Percentiles rank a stretch among this genome's conserved stretches.
Evolutionary conservation across 352 stramenopile genomes (phyloP).

Genomic region (Phytophthora fragariae): DNA sequence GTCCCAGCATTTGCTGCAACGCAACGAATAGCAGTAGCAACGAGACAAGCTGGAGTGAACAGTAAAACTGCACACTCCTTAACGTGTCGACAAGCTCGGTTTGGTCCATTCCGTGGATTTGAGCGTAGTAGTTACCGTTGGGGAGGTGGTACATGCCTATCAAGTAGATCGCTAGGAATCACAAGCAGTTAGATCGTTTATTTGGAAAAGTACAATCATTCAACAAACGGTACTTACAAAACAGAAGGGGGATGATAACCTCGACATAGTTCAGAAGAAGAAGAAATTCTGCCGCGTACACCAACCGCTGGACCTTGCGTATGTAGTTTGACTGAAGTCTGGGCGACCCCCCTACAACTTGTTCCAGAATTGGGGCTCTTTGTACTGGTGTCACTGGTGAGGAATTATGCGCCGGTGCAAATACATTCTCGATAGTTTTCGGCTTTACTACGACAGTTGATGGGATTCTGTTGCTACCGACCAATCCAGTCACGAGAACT

Average conservation of each 20-base stretch:
- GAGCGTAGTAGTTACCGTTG: constrained; percentile 20
- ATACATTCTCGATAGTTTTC: neutral
- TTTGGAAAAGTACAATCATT: neutral
- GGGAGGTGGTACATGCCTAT: constrained; percentile 13
- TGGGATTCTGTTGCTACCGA: neutral
- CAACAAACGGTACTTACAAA: constrained; percentile 14
- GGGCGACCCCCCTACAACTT: neutral
- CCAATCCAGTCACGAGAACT: neutral
- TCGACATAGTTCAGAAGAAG: constrained; percentile 35
- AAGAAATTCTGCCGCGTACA: constrained; percentile 29
- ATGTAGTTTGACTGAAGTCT: neutral
- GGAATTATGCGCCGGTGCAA: neutral
- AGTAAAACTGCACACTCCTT: constrained; percentile 17
- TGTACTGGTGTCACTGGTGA: neutral
- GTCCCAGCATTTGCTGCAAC: constrained; percentile 1
- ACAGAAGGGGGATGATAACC: constrained; percentile 28
- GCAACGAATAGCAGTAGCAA: constrained; percentile 1
- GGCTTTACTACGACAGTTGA: neutral
- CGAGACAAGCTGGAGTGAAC: constrained; percentile 8
- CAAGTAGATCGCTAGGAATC: constrained; percentile 14
- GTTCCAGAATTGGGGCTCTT: neutral
- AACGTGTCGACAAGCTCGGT: constrained; percentile 1
- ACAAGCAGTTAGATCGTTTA: neutral
- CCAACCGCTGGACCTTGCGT: constrained; percentile 8
- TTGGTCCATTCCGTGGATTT: constrained; percentile 2